Base-by-base conservation (phyloP, 495 filamentous ascomycete genomes). In the Lasiosphaeris hirsuta region DNA sequence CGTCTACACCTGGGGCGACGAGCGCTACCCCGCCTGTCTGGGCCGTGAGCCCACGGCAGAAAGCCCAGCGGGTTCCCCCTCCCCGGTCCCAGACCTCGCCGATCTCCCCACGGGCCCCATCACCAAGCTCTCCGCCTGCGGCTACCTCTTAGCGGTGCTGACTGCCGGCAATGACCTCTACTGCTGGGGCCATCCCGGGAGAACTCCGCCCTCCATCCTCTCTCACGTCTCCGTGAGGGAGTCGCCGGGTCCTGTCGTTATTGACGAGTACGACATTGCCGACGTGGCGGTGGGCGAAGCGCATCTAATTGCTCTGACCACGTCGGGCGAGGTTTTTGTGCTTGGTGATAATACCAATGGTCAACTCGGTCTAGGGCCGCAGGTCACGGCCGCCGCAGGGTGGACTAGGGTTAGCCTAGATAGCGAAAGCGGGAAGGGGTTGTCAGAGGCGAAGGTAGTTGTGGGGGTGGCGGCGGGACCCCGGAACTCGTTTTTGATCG, bases 1-100 rank as follows among this genome's bases (percentile, higher is more conserved):
- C 10, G 81, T 87, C 19, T 79, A 73, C 56, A 85, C 78, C 4
- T 87, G 84, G 79, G 84, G 84, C 13, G 84, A 87, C 56, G 71
- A 74, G 37, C 73, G 84, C 35, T 84, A 81, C 63, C 62, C 70
- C 41, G 67, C 69, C 47, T 76, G 72, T 54, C 70, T 83, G 15
- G 79, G 74, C n/a, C 66, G 80, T n/a, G 68, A 72, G 17, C 56
- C 72, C 36, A 63, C 66, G 19, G 14, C 10, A 52, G 34, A 56
- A 43, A 38, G 69, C 41, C 76, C 79, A 38, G 75, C 80, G 15
- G 58, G 65, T 2, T 57, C 35, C 19, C 83, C 84, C 34, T 60
- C 53, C 15, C 59, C 68, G 11, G 71, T 86, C 30, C 60, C 75
- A 5, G 77, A 77, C 50, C 71, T 88, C 10, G 64, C 63, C 1